Conservation (phyloP, 345 rosid genomes). For the Luvunga scandens region DNA sequence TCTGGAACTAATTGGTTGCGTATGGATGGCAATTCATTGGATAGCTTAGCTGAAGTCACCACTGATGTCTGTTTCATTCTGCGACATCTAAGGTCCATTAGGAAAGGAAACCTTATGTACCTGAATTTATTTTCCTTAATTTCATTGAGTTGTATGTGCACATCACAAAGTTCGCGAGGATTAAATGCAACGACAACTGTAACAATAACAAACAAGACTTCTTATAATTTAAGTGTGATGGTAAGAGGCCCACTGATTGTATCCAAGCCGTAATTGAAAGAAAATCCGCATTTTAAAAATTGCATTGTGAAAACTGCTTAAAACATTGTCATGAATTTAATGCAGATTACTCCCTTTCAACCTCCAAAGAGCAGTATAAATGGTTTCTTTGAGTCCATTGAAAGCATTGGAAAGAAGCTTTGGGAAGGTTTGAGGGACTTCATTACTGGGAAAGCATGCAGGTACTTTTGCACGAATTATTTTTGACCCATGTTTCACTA, state of each 20-base stretch:
- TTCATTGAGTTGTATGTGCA: too few relatives aligned
- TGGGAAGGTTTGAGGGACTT: slow-evolving; percentile 71
- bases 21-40: background rate
- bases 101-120: background rate
- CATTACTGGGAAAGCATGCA: slow-evolving; percentile 80
- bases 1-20: background rate
- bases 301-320: background rate
- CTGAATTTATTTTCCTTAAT: too few relatives aligned
- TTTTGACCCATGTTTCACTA: background rate
- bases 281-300: background rate
- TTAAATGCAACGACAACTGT: too few relatives aligned
- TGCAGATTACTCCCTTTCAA: slow-evolving; percentile 68
- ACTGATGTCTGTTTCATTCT: background rate
- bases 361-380: slow-evolving; percentile 48
- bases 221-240: too few relatives aligned
- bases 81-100: background rate
- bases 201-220: background rate
- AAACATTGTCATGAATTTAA: background rate
- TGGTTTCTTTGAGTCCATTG: slow-evolving; percentile 72
- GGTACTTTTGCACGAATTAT: slow-evolving; percentile 34
- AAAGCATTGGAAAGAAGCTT: slow-evolving; percentile 46
- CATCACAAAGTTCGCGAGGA: too few relatives aligned
- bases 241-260: background rate
- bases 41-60: background rate
- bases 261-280: background rate